Conservation (phyloP, 768 basidiomycete genomes). For the Psilocybe cubensis region DNA sequence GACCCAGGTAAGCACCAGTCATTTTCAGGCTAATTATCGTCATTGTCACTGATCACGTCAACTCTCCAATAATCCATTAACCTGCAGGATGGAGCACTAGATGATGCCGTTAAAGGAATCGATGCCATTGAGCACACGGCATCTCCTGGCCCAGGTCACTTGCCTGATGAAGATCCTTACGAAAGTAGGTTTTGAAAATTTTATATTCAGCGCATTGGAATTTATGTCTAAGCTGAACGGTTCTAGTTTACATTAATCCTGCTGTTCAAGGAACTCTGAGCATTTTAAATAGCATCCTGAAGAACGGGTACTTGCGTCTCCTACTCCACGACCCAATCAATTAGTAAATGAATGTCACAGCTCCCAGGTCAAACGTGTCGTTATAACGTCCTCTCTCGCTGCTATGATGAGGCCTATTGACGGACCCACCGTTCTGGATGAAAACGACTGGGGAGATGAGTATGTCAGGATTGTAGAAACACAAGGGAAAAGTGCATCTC, state of each 20-base stretch:
- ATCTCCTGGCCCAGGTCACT: slow-evolving; percentile 53
- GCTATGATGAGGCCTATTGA: slow-evolving; percentile 39
- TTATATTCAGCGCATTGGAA: neutral
- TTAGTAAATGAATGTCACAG: slow-evolving; percentile 22
- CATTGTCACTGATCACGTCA: neutral
- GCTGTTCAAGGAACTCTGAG: slow-evolving; percentile 73
- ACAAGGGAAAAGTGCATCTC: slow-evolving; percentile 47
- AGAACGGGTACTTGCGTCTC: slow-evolving; percentile 43
- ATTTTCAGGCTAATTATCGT: neutral
- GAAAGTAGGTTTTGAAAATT: neutral
- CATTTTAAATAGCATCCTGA: slow-evolving; percentile 61
- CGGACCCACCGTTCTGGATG: slow-evolving; percentile 31
- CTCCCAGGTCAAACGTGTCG: slow-evolving; percentile 61
- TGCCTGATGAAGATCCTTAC: slow-evolving; percentile 32
- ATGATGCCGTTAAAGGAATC: slow-evolving; percentile 76
- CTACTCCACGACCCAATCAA: neutral
- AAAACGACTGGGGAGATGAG: slow-evolving; percentile 65
- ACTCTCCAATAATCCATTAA: no score
- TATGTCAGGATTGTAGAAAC: slow-evolving; percentile 47
- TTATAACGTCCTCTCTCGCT: slow-evolving; percentile 68
- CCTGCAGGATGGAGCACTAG: slow-evolving; percentile 72
- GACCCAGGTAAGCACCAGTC: slow-evolving; percentile 3
- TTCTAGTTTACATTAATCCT: slow-evolving; percentile 47
- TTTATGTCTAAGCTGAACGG: no score
- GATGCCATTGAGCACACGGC: slow-evolving; percentile 74